Evolutionary conservation across 2,329 filamentous ascomycete genomes (phyloP).

Genomic region (Pseudogymnoascus sp.): DNA sequence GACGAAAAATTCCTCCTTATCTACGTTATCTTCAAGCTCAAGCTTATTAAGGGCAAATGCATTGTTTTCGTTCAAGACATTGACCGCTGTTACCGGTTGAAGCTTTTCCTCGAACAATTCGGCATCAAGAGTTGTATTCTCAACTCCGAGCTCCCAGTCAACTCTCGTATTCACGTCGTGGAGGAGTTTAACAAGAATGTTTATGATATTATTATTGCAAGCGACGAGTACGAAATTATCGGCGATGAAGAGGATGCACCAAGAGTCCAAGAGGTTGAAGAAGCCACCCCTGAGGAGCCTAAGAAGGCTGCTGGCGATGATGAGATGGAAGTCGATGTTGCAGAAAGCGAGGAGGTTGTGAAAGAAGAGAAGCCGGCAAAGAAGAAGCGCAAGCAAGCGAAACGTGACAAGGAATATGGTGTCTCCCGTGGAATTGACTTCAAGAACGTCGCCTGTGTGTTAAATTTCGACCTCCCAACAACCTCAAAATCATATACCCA

Average conservation of each 20-base stretch:
- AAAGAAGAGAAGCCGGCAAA: conserved; percentile 40
- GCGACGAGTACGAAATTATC: conserved; percentile 81
- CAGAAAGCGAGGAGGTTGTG: conserved; percentile 31
- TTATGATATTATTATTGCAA: conserved; percentile 97
- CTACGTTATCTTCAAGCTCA: conserved; percentile 92
- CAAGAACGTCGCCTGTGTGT: conserved; percentile 85
- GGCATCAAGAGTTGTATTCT: conserved; percentile 88
- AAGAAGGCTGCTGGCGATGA: conserved; percentile 17
- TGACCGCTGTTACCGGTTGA: conserved; percentile 83
- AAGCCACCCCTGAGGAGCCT: conserved; percentile 30
- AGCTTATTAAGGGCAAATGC: conserved; percentile 88
- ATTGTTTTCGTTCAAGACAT: conserved; percentile 81
- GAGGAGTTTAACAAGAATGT: conserved; percentile 95
- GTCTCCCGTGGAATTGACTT: conserved; percentile 97
- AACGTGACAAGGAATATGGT: conserved; percentile 79
- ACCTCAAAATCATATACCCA: conserved; percentile 93
- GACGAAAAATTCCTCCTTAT: conserved; percentile 93
- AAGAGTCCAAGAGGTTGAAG: conserved; percentile 30
- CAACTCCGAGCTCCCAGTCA: conserved; percentile 90
- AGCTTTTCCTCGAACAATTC: conserved; percentile 95
- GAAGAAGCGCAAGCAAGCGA: conserved; percentile 59
- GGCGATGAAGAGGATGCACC: conserved; percentile 50
- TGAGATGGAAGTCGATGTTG: conserved; percentile 31
- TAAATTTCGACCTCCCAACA: conserved; percentile 93
- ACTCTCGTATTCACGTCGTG: conserved; percentile 87